Evolutionary conservation across 139 green algal genomes (phyloP).

Genomic region (Coelastrella sp.): DNA sequence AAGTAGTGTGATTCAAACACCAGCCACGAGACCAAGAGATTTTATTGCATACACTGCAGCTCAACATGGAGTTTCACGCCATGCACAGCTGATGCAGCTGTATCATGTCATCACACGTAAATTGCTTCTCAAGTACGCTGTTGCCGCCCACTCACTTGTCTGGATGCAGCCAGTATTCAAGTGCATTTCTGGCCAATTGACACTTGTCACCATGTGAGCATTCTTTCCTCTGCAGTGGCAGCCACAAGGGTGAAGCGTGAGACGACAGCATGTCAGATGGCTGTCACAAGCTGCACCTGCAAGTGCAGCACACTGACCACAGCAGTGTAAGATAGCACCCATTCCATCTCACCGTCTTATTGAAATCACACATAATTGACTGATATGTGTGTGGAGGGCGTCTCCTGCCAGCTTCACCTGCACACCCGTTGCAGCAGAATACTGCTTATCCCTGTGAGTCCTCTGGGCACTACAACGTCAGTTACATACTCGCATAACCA

Average conservation of each 20-base stretch:
- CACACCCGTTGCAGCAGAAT: not conserved
- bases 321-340: not conserved
- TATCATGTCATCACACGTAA: too few relatives aligned
- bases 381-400: slow-evolving; percentile 30
- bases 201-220: slow-evolving; percentile 23
- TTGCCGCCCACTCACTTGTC: slow-evolving; percentile 33
- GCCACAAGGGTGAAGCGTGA: not conserved
- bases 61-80: too few relatives aligned
- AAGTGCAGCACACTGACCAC: too few relatives aligned
- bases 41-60: too few relatives aligned
- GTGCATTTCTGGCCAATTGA: slow-evolving; percentile 4
- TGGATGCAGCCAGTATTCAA: slow-evolving; percentile 40
- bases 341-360: slow-evolving; percentile 10
- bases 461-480: too few relatives aligned
- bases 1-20: too few relatives aligned
- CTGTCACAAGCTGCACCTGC: too few relatives aligned
- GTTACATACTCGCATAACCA: too few relatives aligned
- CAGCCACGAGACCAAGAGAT: too few relatives aligned
- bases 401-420: slow-evolving; percentile 38
- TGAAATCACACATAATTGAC: slow-evolving; percentile 35
- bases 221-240: slow-evolving; percentile 29
- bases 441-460: too few relatives aligned
- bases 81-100: too few relatives aligned
- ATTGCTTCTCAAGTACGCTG: not conserved
- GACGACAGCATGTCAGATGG: not conserved